Conservation (phyloP, 2,329 filamentous ascomycete species). For the Xylariaceae sp. region DNA sequence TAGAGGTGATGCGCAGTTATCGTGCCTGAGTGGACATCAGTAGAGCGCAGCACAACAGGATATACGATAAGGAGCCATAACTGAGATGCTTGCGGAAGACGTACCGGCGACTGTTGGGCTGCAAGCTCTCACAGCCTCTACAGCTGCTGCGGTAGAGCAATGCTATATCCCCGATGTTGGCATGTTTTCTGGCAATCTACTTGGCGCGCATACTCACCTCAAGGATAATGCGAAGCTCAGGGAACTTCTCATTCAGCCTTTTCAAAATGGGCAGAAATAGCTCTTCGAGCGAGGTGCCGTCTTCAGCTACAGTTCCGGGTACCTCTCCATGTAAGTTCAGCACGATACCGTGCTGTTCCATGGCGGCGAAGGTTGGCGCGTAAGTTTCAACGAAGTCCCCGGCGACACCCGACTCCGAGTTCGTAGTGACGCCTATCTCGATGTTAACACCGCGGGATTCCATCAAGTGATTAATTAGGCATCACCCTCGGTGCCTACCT, state of each 20-base stretch:
- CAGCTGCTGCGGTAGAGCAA: conserved; percentile 77
- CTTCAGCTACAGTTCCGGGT: conserved; percentile 47
- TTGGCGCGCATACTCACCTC: neutral
- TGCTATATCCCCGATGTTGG: conserved; percentile 58
- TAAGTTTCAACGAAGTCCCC: conserved; percentile 58
- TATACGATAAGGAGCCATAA: neutral
- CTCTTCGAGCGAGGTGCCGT: conserved; percentile 43
- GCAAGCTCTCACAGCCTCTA: conserved; percentile 72
- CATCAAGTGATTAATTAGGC: conserved; percentile 31
- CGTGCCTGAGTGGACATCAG: conserved; percentile 47
- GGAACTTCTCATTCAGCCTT: conserved; percentile 70
- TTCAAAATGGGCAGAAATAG: conserved; percentile 76
- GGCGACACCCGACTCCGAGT: conserved; percentile 65
- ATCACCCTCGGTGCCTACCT: conserved; percentile 29
- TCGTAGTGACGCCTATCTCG: conserved; percentile 56
- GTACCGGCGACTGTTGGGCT: conserved; percentile 67
- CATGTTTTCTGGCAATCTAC: neutral
- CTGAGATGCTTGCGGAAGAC: conserved; percentile 2
- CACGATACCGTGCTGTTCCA: conserved; percentile 79
- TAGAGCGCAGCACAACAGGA: neutral
- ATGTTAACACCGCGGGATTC: conserved; percentile 20
- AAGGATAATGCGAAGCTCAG: conserved; percentile 59
- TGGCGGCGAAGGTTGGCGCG: conserved; percentile 78
- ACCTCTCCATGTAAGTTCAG: conserved; percentile 92
- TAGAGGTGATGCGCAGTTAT: conserved; percentile 86